phyloP scores from a whole-genome alignment of 2,329 filamentous ascomycete genomes.

The Beauveria pseudobassiana region DNA sequence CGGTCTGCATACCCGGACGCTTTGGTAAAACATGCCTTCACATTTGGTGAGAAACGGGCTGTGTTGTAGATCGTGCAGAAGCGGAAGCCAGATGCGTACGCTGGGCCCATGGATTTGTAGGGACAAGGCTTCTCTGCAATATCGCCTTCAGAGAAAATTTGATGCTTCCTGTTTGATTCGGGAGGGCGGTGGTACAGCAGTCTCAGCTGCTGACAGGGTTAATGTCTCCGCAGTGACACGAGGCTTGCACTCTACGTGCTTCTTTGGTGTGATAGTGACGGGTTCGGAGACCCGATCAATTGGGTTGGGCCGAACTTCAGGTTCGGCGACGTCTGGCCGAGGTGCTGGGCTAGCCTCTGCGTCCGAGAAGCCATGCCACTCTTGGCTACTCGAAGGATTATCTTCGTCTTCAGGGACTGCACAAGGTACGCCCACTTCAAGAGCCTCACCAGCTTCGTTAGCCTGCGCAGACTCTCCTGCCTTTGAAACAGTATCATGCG shows the following conservation, averaged over 20 bases:
- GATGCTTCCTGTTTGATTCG: slow-evolving; percentile 1
- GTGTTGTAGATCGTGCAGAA: neutral
- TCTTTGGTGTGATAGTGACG: neutral
- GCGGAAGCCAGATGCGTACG: slow-evolving; percentile 12
- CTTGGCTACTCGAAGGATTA: neutral
- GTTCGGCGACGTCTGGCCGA: neutral
- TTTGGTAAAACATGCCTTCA: neutral
- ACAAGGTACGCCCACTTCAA: neutral
- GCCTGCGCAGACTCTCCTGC: neutral
- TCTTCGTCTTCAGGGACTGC: neutral
- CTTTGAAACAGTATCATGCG: neutral
- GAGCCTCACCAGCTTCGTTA: neutral
- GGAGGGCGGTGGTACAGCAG: neutral
- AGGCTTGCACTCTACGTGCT: neutral
- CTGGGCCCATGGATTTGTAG: slow-evolving; percentile 19
- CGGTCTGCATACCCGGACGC: no score
- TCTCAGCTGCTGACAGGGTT: slow-evolving; percentile 18
- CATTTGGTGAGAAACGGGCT: neutral
- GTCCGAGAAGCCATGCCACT: neutral
- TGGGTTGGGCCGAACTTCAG: neutral
- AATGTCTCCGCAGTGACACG: slow-evolving; percentile 19
- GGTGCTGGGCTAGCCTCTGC: no score
- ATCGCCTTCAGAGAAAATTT: slow-evolving; percentile 18
- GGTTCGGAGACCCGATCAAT: neutral
- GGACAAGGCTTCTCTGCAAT: slow-evolving; percentile 18